phyloP scores from a whole-genome alignment of 306 rosid species.

The Senna siamea region DNA sequence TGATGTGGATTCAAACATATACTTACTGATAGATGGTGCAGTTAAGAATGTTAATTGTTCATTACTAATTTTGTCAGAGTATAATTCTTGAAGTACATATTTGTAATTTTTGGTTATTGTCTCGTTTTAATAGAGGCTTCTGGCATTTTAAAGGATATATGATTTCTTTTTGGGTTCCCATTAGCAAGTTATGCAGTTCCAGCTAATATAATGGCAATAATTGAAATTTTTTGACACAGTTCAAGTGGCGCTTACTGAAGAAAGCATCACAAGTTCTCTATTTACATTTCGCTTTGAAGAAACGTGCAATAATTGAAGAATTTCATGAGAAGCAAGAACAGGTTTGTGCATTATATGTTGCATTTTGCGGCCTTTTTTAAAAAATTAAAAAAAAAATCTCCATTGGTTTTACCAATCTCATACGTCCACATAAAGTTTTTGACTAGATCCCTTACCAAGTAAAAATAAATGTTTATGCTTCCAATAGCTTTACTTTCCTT shows the following conservation, averaged over 20 bases:
- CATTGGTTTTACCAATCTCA: too few species aligned
- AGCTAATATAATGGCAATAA: conserved; percentile 29
- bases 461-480: conserved; percentile 20
- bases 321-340: conserved; percentile 85
- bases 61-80: neutral
- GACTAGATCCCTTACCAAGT: conserved; percentile 19
- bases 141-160: neutral
- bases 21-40: neutral
- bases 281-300: conserved; percentile 86
- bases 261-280: conserved; percentile 93
- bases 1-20: too few species aligned
- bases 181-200: conserved; percentile 16
- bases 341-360: conserved; percentile 53
- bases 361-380: neutral
- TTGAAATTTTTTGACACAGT: conserved; percentile 52
- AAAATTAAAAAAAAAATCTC: too few species aligned
- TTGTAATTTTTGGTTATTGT: neutral
- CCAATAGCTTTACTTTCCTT: conserved; percentile 34
- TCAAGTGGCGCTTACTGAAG: conserved; percentile 81
- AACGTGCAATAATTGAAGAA: conserved; percentile 80
- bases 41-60: neutral
- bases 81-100: neutral
- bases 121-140: neutral
- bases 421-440: conserved; percentile 4
- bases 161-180: neutral